These are phyloP conservation scores for Penicillium verhagenii DNA, from an alignment of 495 filamentous ascomycete species.

Conservation along the genomic window DNA sequence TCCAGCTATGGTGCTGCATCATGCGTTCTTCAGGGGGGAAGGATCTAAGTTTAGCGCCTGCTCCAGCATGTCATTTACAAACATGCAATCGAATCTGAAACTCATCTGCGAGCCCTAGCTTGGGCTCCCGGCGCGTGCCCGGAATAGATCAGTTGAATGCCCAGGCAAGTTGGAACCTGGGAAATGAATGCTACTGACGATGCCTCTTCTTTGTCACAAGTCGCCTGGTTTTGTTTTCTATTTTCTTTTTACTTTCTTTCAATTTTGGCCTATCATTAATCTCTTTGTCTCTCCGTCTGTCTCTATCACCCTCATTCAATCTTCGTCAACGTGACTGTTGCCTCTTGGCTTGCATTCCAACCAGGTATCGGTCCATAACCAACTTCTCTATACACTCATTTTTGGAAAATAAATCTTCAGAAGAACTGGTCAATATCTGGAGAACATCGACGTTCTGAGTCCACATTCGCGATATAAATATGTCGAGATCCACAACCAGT, in stretches of 20 bases:
- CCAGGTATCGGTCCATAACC: neutral
- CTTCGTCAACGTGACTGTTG: slow-evolving; percentile 4
- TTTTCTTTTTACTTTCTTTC: neutral
- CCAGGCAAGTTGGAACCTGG: slow-evolving; percentile 7
- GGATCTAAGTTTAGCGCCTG: slow-evolving; percentile 23
- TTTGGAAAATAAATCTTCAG: neutral
- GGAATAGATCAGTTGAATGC: slow-evolving; percentile 21
- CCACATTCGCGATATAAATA: slow-evolving; percentile 6
- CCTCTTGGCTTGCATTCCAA: neutral
- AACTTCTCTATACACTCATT: neutral
- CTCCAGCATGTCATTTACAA: slow-evolving; percentile 2
- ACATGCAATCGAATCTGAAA: slow-evolving; percentile 22
- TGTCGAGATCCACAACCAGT: slow-evolving; percentile 17
- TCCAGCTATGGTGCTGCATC: neutral
- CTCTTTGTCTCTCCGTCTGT: slow-evolving; percentile 11
- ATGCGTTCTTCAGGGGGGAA: slow-evolving; percentile 14
- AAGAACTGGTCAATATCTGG: neutral
- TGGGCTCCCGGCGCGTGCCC: slow-evolving; percentile 32
- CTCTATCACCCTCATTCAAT: neutral
- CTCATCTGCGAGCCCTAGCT: slow-evolving; percentile 24
- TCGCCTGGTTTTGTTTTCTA: neutral
- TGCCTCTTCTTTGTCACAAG: slow-evolving; percentile 7
- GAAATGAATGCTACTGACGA: slow-evolving; percentile 7
- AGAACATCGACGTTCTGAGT: neutral
- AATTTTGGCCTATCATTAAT: slow-evolving; percentile 13